Evolutionary conservation across 345 rosid species (phyloP).

Genomic region (Geranium brycei): DNA sequence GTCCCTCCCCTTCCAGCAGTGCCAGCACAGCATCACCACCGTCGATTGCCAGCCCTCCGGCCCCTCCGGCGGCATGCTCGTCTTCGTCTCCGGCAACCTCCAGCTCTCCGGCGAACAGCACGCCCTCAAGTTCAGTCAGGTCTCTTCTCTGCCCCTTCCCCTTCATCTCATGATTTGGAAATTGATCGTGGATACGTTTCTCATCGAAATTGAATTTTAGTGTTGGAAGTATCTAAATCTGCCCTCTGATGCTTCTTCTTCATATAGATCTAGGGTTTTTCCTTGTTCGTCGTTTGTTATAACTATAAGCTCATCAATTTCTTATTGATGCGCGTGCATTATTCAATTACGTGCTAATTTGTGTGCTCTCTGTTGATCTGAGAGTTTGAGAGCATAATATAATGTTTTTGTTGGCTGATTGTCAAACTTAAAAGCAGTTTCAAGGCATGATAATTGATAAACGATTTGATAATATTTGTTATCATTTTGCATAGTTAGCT

Average conservation of each 20-base stretch:
- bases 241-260: not conserved
- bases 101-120: conserved; percentile 89
- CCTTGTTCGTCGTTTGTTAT: not conserved
- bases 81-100: conserved; percentile 82
- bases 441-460: not conserved
- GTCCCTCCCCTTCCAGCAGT: conserved; percentile 87
- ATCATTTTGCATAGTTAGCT: no score
- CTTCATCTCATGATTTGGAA: not conserved
- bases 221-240: not conserved
- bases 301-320: not conserved
- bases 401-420: not conserved
- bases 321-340: not conserved
- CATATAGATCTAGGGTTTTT: not conserved
- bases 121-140: conserved; percentile 97
- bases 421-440: not conserved
- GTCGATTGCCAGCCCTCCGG: conserved; percentile 99
- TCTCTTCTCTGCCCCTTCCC: conserved; percentile 8
- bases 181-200: not conserved
- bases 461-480: no score
- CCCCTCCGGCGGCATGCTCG: conserved; percentile 77
- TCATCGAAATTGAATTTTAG: not conserved
- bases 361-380: not conserved
- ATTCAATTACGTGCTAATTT: not conserved
- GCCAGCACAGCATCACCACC: conserved; percentile 69
- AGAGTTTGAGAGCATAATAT: not conserved